phyloP scores from a whole-genome alignment of 2,329 filamentous ascomycete genomes.

The Saccharata proteae region DNA sequence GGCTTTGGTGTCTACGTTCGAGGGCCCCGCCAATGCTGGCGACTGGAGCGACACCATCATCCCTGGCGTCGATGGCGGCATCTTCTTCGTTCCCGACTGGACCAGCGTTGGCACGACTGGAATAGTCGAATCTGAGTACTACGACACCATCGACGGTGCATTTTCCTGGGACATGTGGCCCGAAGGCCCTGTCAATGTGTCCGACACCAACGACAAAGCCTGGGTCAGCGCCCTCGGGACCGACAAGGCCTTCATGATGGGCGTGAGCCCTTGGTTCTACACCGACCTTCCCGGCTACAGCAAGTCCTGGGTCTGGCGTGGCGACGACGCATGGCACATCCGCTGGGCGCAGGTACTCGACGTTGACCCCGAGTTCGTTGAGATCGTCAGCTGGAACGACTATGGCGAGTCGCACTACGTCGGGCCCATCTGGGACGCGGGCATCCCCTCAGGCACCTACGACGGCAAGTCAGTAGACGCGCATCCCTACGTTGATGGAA shows the following conservation, averaged over 20 bases:
- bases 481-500: conserved; percentile 34
- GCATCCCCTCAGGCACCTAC: conserved; percentile 35
- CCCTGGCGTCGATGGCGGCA: conserved; percentile 6
- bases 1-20: conserved; percentile 43
- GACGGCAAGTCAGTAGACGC: no score
- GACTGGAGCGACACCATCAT: conserved; percentile 38
- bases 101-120: conserved; percentile 27
- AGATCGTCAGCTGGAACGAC: conserved; percentile 49
- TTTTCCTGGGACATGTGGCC: conserved; percentile 42
- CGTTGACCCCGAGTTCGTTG: conserved; percentile 35
- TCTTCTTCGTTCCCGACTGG: conserved; percentile 32
- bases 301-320: conserved; percentile 53
- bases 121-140: conserved; percentile 23
- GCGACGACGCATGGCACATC: conserved; percentile 49
- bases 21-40: conserved; percentile 28
- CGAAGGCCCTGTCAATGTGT: conserved; percentile 37
- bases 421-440: conserved; percentile 34
- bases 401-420: conserved; percentile 47
- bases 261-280: conserved; percentile 40
- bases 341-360: conserved; percentile 17
- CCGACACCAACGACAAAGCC: conserved; percentile 28
- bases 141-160: conserved; percentile 32
- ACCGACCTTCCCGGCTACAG: conserved; percentile 43
- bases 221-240: conserved; percentile 25
- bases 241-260: conserved; percentile 32